These are phyloP conservation scores for Trypanosoma melophagium DNA, from an alignment of 208 protist species.

Conservation along the genomic window DNA sequence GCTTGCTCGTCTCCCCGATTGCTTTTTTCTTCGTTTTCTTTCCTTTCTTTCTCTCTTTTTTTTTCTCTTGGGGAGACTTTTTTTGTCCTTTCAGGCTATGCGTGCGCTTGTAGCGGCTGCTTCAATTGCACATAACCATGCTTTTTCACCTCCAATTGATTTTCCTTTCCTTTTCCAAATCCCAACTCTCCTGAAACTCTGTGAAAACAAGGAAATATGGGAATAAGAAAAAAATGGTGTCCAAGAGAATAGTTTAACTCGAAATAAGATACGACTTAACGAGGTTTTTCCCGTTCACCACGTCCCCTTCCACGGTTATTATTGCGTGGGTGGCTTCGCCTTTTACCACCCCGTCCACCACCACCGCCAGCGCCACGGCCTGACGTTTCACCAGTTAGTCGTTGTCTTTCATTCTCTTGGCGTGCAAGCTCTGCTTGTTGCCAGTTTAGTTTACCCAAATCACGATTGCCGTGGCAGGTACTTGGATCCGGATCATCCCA, in stretches of 20 bases:
- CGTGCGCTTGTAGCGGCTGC: too few species aligned
- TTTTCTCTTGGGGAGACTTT: not conserved
- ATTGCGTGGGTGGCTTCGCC: not conserved
- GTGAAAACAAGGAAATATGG: constrained; percentile 1
- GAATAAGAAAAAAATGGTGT: not conserved
- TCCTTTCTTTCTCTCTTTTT: not conserved
- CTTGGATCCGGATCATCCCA: constrained; percentile 83
- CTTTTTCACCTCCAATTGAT: too few species aligned
- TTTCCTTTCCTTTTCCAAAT: too few species aligned
- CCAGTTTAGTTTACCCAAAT: constrained; percentile 69
- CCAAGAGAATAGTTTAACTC: not conserved
- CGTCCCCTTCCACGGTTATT: constrained; percentile 4
- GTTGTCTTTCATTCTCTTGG: constrained; percentile 23
- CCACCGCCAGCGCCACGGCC: constrained; percentile 20
- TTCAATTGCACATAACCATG: too few species aligned
- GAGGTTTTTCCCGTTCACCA: constrained; percentile 8
- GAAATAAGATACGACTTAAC: not conserved
- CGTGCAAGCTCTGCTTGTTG: constrained; percentile 60
- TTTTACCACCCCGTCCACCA: constrained; percentile 9
- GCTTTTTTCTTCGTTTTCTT: not conserved
- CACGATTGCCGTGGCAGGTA: constrained; percentile 70
- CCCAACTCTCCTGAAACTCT: not conserved
- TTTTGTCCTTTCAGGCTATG: too few species aligned
- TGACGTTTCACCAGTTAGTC: constrained; percentile 12
- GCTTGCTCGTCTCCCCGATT: not conserved